Conservation (phyloP, 805 yeast species). For the Kuraishia borneana region DNA sequence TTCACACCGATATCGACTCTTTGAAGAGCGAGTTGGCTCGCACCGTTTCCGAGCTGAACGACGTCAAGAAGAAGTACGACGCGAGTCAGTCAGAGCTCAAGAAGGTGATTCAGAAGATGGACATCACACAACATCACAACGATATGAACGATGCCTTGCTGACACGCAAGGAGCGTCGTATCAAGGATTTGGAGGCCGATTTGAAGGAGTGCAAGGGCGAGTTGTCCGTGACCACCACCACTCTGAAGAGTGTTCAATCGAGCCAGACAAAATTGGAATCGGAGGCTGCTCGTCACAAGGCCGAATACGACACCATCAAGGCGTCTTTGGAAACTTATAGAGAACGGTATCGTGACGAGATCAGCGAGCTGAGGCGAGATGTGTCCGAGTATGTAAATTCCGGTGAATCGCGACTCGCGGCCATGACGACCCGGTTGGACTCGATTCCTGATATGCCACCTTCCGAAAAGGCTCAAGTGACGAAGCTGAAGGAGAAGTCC, state of each 20-base stretch:
- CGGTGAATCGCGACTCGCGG: conserved; percentile 10
- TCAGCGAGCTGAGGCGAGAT: conserved; percentile 19
- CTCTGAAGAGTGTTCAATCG: conserved; percentile 36
- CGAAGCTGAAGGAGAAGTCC: conserved; percentile 31
- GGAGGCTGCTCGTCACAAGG: conserved; percentile 45
- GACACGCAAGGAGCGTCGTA: conserved; percentile 59
- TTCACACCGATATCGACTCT: conserved; percentile 19
- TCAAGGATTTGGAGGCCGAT: conserved; percentile 50
- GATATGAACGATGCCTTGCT: conserved; percentile 61
- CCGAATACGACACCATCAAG: conserved; percentile 46
- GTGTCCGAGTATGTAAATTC: conserved; percentile 23
- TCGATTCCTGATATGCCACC: conserved; percentile 1
- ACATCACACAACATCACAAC: conserved; percentile 67
- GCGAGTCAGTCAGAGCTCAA: conserved; percentile 37
- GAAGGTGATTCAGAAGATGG: conserved; percentile 47
- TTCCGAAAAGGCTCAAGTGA: conserved; percentile 26
- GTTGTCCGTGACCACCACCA: conserved; percentile 35
- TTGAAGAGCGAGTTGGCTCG: conserved; percentile 11
- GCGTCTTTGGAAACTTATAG: conserved; percentile 32
- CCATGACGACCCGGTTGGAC: not conserved
- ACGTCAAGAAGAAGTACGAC: conserved; percentile 41
- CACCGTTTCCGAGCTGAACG: conserved; percentile 22
- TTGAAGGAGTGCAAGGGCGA: conserved; percentile 39
- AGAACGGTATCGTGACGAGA: conserved; percentile 30
- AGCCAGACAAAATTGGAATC: conserved; percentile 30